Evolutionary conservation across 2,329 filamentous ascomycete species (phyloP), one percentile per base, ranked within the genome.

Genomic region (Cyphellophora europaea): DNA sequence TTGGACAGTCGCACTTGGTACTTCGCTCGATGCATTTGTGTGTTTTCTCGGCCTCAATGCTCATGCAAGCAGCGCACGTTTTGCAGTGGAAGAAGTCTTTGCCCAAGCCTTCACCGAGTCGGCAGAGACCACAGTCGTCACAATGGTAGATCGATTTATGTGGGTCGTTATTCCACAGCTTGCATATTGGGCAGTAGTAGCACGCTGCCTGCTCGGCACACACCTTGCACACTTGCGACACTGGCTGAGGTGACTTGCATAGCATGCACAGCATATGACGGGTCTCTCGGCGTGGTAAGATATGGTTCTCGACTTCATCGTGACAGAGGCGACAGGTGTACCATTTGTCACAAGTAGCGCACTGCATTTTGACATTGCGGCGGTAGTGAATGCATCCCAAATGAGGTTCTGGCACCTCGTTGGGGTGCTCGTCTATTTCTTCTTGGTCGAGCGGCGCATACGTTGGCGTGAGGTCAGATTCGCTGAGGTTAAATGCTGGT

Each of bases 51-150:
- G 87, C 85, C 3, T 81, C 78, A 47, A 95, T 94, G 5, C 85
- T 82, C 52, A 96, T 91, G 62, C 91, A 98, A 16, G 93, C 87
- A 50, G 85, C 85, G 61, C 91, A 98, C 49, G 78, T 88, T 80
- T 94, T 93, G 81, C 91, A 98, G 59, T 98, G 91, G 53, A 93
- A 88, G 56, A 93, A 98, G 55, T 98, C 91, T 55, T 94, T 96
- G 3, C 91, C 89, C 18, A 98, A 66, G 2, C 91, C 91, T 56
- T 86, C 76, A 2, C 91, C 91, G 38, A 88, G 79, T 39, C 91
- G 75, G 55, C 91, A 98, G 42, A 98, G 94, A 4, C 91, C 91
- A 58, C 91, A 98, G 52, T 96, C 91, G 52, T 79, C 74, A 58
- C 91, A 98, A 56, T 98, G 91, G 54, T 98, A 98, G 38, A 96